These are phyloP conservation scores for Phytopythium montanum DNA, from an alignment of 352 stramenopile species.

Conservation along the genomic window DNA sequence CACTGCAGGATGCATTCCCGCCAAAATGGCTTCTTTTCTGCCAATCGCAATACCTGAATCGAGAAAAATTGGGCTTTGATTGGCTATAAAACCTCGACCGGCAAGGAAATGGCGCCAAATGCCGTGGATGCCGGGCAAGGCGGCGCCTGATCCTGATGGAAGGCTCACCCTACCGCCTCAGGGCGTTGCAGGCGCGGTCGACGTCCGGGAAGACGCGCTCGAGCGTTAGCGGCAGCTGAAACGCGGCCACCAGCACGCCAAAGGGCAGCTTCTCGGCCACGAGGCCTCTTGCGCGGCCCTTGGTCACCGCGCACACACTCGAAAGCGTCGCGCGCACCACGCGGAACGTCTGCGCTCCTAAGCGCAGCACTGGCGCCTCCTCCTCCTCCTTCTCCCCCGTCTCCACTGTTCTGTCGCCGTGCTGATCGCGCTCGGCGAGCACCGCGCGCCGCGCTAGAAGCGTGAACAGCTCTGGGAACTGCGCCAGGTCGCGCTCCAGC, in stretches of 20 bases:
- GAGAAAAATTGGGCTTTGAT: slow-evolving; percentile 5
- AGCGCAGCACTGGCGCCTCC: slow-evolving; percentile 23
- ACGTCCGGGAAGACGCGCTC: slow-evolving; percentile 30
- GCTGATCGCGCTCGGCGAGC: slow-evolving; percentile 11
- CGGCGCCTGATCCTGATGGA: background rate
- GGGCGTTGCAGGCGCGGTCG: slow-evolving; percentile 24
- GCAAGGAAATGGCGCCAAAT: background rate
- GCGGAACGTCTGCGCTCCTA: slow-evolving; percentile 30
- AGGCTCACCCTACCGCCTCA: background rate
- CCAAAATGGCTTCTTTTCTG: background rate
- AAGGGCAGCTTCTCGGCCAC: slow-evolving; percentile 51
- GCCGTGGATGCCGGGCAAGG: background rate
- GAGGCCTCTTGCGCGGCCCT: slow-evolving; percentile 26
- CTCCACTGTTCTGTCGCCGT: background rate
- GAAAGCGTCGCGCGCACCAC: slow-evolving; percentile 44
- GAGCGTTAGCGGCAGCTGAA: slow-evolving; percentile 30
- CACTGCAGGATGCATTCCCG: background rate
- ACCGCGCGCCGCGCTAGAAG: slow-evolving; percentile 42
- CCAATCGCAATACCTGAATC: background rate
- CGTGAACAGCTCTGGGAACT: slow-evolving; percentile 34
- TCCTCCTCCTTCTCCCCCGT: background rate
- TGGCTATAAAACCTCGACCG: slow-evolving; percentile 15
- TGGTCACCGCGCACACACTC: slow-evolving; percentile 36
- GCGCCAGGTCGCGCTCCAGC: slow-evolving; percentile 10
- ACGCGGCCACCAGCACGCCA: slow-evolving; percentile 40